Evolutionary conservation across 352 stramenopile genomes (phyloP), one percentile per base, ranked within the genome.

Genomic region (Globisporangium heterothallicum): DNA sequence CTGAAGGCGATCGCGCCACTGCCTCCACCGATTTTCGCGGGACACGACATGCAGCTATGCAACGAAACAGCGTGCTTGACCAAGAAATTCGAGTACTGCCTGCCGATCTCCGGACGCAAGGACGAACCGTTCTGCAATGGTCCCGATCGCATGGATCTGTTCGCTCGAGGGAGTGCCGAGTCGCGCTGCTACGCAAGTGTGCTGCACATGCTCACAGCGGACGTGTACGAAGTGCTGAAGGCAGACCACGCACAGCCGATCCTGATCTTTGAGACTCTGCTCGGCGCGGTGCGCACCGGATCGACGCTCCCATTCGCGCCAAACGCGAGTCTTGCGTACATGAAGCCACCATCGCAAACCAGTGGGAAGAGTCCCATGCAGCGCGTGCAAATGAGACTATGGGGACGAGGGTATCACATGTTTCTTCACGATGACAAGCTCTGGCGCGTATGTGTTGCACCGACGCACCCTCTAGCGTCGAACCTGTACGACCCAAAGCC

Each of bases 121-220:
- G 51, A 58, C 12, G 42, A 56, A 38, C 51, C 51, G 8, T 58
- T 53, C 42, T 58, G 51, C 51, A 24, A 53, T n/a, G 51, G 9
- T 8, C 51, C 51, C 4, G 41, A 53, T 27, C 40, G 51, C 13
- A 25, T 58, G 14, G 51, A 58, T 1, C 41, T 46, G 41, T 16
- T 38, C 32, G n/a, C 32, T 3, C 32, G 32, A 10, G 2, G 12
- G 6, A 38, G 10, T 8, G n/a, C 3, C 32, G n/a, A 38, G 32
- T n/a, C n/a, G n/a, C n/a, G n/a, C n/a, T 38, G 47, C 47, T 53
- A 25, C 22, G 47, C 22, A 34, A 53, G 47, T 24, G 24, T 41
- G 24, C 29, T 53, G 34, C 47, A 53, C 12, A 36, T 53, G 47
- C 24, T 53, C 21, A 18, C 32, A 22, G 19, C 32, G 18, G 47